Evolutionary conservation across 1,284 basidiomycete genomes (phyloP).

Genomic region (Papiliotrema flavescens): DNA sequence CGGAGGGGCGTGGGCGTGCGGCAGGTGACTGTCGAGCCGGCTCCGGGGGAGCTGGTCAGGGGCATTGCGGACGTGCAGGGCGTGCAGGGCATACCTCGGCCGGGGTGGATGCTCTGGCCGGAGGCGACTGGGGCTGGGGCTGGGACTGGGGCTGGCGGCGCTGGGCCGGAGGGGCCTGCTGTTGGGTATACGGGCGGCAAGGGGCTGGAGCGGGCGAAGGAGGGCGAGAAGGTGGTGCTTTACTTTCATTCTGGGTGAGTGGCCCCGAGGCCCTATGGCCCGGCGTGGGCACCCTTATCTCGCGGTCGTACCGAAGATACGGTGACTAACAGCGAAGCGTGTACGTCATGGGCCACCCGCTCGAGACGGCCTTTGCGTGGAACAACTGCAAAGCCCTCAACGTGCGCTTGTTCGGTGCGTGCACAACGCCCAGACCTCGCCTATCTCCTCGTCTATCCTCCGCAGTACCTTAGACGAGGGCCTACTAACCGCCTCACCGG

Average conservation of each 20-base stretch:
- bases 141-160: no score
- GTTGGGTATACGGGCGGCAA: neutral
- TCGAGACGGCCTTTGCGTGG: conserved; percentile 1
- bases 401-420: conserved; percentile 7
- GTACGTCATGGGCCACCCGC: conserved; percentile 13
- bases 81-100: neutral
- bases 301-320: neutral
- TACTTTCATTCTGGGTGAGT: conserved; percentile 24
- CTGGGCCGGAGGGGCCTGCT: neutral
- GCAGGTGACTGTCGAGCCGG: neutral
- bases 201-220: conserved; percentile 8
- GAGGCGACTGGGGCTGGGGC: no score
- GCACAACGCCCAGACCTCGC: no score
- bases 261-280: neutral
- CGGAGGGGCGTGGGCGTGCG: neutral
- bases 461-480: no score
- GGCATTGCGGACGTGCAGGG: neutral
- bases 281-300: no score
- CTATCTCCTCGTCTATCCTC: no score
- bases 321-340: conserved; percentile 5
- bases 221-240: conserved; percentile 25
- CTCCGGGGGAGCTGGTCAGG: neutral
- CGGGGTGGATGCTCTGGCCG: neutral
- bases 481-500: no score
- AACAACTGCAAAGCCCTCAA: neutral